phyloP scores from a whole-genome alignment of 495 filamentous ascomycete genomes.

The Neurospora pannonica region DNA sequence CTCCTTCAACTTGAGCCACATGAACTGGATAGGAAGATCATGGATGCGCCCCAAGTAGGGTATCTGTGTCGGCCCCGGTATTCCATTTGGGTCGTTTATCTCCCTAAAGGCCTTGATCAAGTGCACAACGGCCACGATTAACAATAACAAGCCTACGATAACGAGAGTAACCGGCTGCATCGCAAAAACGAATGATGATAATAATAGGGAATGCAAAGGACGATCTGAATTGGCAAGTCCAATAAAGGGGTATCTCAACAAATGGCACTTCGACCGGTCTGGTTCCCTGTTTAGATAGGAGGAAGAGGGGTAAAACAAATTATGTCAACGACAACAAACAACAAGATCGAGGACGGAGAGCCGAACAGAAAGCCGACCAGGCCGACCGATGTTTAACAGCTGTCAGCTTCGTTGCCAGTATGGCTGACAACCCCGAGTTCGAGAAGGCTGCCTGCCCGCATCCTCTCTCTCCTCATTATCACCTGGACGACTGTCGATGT shows the following conservation, averaged over 20 bases:
- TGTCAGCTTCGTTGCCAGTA: neutral
- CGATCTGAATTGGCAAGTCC: neutral
- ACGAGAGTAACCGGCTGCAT: neutral
- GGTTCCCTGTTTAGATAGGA: neutral
- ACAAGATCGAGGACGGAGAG: neutral
- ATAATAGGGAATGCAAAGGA: neutral
- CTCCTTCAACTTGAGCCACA: conserved; percentile 44
- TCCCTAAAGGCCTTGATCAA: conserved; percentile 20
- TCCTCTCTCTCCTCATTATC: neutral
- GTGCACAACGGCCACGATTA: conserved; percentile 17
- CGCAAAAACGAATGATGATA: neutral
- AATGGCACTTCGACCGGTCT: neutral
- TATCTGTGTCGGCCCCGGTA: conserved; percentile 28
- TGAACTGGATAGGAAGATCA: conserved; percentile 36
- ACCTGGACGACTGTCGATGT: neutral
- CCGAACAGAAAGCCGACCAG: neutral
- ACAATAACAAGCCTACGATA: conserved; percentile 13
- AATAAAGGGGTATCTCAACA: neutral
- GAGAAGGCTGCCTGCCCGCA: neutral
- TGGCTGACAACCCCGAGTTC: neutral
- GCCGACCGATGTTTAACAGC: neutral
- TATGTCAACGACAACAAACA: neutral
- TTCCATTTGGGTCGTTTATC: conserved; percentile 23
- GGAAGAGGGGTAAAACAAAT: neutral
- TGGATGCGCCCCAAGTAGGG: conserved; percentile 38